These are phyloP conservation scores for Infundibulicybe gibba DNA, from an alignment of 768 basidiomycete species.

Conservation along the genomic window DNA sequence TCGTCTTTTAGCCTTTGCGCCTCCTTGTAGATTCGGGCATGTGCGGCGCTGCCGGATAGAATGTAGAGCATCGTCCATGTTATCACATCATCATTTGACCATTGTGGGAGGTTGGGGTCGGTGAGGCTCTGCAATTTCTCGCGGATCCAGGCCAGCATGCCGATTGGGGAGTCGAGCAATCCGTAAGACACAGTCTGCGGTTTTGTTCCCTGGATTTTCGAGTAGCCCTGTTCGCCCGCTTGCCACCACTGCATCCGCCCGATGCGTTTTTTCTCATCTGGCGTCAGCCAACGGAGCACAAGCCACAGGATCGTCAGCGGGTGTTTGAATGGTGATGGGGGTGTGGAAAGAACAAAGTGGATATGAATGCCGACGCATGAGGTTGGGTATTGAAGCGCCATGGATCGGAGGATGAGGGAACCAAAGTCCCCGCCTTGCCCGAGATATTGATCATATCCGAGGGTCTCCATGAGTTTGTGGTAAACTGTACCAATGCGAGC, in stretches of 20 bases:
- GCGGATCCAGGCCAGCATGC: conserved; percentile 43
- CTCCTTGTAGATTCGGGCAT: conserved; percentile 30
- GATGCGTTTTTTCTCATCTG: conserved; percentile 25
- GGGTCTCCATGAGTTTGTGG: conserved; percentile 26
- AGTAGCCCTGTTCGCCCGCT: conserved; percentile 30
- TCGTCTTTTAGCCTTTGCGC: conserved; percentile 8
- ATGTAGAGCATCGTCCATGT: conserved; percentile 38
- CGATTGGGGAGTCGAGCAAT: conserved; percentile 49
- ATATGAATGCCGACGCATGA: conserved; percentile 22
- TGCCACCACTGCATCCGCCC: conserved; percentile 23
- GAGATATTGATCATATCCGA: conserved; percentile 25
- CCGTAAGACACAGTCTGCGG: conserved; percentile 44
- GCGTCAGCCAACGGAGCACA: conserved; percentile 22
- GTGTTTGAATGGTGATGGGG: conserved; percentile 17
- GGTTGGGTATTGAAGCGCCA: conserved; percentile 20
- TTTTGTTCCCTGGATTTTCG: conserved; percentile 32
- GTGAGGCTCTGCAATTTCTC: conserved; percentile 29
- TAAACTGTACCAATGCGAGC: conserved; percentile 19
- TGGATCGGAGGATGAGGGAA: conserved; percentile 21
- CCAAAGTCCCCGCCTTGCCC: conserved; percentile 32
- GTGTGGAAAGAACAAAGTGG: conserved; percentile 19
- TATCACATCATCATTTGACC: conserved; percentile 25
- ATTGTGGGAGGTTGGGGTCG: conserved; percentile 15
- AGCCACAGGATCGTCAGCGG: conserved; percentile 1
- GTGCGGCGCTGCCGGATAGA: conserved; percentile 26